Base-by-base conservation (phyloP, 2,329 filamentous ascomycete genomes). In the Fusarium torreyae region DNA sequence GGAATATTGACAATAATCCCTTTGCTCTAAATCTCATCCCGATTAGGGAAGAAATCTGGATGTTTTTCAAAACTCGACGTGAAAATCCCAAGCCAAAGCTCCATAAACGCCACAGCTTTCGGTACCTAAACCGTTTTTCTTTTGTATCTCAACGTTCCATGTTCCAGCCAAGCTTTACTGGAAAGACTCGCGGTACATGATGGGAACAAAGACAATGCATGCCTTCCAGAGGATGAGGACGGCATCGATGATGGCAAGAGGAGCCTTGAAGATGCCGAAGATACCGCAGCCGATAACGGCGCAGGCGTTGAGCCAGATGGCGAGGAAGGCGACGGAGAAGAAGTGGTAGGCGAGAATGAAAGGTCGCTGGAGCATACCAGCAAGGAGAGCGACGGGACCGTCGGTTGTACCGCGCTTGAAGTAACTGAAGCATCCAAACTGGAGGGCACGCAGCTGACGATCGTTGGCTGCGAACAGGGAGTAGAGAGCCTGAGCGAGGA, bases 401-500 rank as follows among this genome's bases (percentile, higher is more conserved):
- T 92, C 89, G 22, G 94, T 87, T 80, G 90, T 89, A 64, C 89
- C 89, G 48, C 90, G 85, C 77, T 93, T 86, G 83, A 99, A 99
- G 81, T 99, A 99, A 31, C 87, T 84, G 83, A 98, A 98, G 83
- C 96, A 99, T 48, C 96, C 96, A 70, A 87, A 87, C 82, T 97
- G 94, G 45, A 99, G 89, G 56, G 92, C 90, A 69, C 88, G 88
- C 53, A 98, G 88, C 76, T 94, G 88, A 44, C 85, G 81, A 79
- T 93, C 91, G 77, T 97, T 86, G 52, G 95, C 96, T 17, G 95
- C 94, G 78, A 98, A 99, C 14, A 99, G 88, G 33, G 88, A 85
- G 83, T 99, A 99, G 2, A 99, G 87, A 0, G 96, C 94, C 84
- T 96, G 93, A 2, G 96, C 95, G n/a, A 99, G 89, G 73, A 98